phyloP scores from a whole-genome alignment of 805 yeast genomes.

The Cyberlindnera mycetangii region DNA sequence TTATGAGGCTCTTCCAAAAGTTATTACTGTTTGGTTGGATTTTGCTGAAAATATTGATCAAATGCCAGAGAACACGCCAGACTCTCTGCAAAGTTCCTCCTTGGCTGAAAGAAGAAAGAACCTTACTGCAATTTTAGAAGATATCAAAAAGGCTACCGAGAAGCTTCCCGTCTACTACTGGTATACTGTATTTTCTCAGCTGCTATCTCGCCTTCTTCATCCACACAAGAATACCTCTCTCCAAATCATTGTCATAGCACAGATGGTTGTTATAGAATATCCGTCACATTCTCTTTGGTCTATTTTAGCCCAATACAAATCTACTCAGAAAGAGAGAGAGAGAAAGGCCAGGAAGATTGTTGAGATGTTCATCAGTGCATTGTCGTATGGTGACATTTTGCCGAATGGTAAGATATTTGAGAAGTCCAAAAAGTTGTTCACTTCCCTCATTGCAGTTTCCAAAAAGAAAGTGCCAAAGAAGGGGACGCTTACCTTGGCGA shows the following conservation, averaged over 20 bases:
- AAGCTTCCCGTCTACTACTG: slow-evolving; percentile 57
- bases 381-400: slow-evolving; percentile 17
- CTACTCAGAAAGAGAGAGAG: slow-evolving; percentile 46
- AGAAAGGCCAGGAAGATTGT: slow-evolving; percentile 45
- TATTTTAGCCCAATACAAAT: slow-evolving; percentile 65
- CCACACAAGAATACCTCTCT: slow-evolving; percentile 52
- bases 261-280: slow-evolving; percentile 56
- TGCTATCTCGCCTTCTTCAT: slow-evolving; percentile 76
- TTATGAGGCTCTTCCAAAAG: slow-evolving; percentile 83
- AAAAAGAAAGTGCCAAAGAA: slow-evolving; percentile 21
- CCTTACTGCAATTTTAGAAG: slow-evolving; percentile 46
- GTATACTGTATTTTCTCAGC: slow-evolving; percentile 83
- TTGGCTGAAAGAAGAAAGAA: slow-evolving; percentile 33
- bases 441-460: slow-evolving; percentile 27
- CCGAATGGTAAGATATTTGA: slow-evolving; percentile 20
- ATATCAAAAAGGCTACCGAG: slow-evolving; percentile 42
- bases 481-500: slow-evolving; percentile 28
- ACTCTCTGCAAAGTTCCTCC: slow-evolving; percentile 11
- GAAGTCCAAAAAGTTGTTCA: slow-evolving; percentile 28
- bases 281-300: slow-evolving; percentile 89
- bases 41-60: slow-evolving; percentile 40
- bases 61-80: slow-evolving; percentile 20
- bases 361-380: slow-evolving; percentile 27
- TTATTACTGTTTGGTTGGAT: slow-evolving; percentile 90
- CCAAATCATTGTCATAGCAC: slow-evolving; percentile 55